phyloP scores from a whole-genome alignment of 2,329 filamentous ascomycete species.

The Aspergillus flavus region DNA sequence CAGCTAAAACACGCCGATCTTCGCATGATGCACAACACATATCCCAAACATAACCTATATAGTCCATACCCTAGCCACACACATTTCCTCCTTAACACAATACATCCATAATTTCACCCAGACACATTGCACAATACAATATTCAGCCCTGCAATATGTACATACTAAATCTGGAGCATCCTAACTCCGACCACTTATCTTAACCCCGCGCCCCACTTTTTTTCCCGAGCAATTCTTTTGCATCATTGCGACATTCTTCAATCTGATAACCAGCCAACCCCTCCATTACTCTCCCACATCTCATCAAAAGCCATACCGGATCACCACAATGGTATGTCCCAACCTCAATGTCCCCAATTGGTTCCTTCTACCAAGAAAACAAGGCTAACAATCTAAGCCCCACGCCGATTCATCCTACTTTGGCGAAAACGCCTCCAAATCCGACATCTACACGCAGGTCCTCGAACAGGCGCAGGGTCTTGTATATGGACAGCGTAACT shows the following conservation, averaged over 20 bases:
- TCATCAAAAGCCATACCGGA: background rate
- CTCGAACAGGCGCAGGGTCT: constrained; percentile 43
- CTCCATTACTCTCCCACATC: too few relatives aligned
- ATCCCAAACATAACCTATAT: too few relatives aligned
- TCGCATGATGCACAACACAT: too few relatives aligned
- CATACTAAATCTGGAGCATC: background rate
- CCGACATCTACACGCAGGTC: constrained; percentile 47
- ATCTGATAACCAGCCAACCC: background rate
- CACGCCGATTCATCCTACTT: constrained; percentile 54
- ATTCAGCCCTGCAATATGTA: too few relatives aligned
- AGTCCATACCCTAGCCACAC: too few relatives aligned
- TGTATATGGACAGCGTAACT: constrained; percentile 48
- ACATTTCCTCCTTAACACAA: too few relatives aligned
- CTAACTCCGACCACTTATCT: background rate
- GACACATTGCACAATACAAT: too few relatives aligned
- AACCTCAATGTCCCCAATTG: background rate
- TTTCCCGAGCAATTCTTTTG: constrained; percentile 1
- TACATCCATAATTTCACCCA: too few relatives aligned
- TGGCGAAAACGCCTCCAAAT: constrained; percentile 38
- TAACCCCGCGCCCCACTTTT: constrained; percentile 2
- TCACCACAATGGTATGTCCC: background rate
- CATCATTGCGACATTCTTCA: background rate
- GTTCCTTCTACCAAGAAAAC: background rate
- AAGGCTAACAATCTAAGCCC: constrained; percentile 34
- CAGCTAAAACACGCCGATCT: too few relatives aligned